phyloP scores from a whole-genome alignment of 345 rosid genomes.

The Eucalyptus albens region DNA sequence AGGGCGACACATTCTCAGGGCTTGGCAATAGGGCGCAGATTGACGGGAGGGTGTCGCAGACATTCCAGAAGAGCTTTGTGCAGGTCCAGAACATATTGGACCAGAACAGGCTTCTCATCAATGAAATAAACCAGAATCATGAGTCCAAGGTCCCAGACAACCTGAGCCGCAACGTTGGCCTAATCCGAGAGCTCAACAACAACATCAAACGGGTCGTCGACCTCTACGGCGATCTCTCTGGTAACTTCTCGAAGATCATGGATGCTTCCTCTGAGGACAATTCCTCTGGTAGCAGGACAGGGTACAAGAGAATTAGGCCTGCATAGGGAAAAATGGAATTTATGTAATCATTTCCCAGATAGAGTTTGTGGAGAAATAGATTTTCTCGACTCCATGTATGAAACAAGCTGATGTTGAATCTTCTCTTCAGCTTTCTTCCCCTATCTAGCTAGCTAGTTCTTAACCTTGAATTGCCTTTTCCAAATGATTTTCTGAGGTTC shows the following conservation, averaged over 20 bases:
- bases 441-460: background rate
- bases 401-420: conserved; percentile 3
- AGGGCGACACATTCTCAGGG: conserved; percentile 41
- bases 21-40: conserved; percentile 32
- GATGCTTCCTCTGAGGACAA: conserved; percentile 50
- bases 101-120: conserved; percentile 63
- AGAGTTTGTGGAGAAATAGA: background rate
- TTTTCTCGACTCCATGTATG: conserved; percentile 1
- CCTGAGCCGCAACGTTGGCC: conserved; percentile 56
- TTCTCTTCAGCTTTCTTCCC: background rate
- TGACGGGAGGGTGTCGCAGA: conserved; percentile 53
- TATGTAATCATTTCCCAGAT: conserved; percentile 2
- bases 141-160: conserved; percentile 72
- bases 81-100: conserved; percentile 64
- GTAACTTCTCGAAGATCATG: conserved; percentile 36
- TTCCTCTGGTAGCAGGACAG: conserved; percentile 36
- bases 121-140: conserved; percentile 74
- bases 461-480: background rate
- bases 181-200: conserved; percentile 74
- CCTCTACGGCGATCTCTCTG: conserved; percentile 64
- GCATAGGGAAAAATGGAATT: background rate
- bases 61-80: conserved; percentile 59
- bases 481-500: background rate
- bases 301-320: conserved; percentile 46
- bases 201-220: conserved; percentile 62